phyloP scores from a whole-genome alignment of 352 stramenopile species.

The Pythium oligandrum region DNA sequence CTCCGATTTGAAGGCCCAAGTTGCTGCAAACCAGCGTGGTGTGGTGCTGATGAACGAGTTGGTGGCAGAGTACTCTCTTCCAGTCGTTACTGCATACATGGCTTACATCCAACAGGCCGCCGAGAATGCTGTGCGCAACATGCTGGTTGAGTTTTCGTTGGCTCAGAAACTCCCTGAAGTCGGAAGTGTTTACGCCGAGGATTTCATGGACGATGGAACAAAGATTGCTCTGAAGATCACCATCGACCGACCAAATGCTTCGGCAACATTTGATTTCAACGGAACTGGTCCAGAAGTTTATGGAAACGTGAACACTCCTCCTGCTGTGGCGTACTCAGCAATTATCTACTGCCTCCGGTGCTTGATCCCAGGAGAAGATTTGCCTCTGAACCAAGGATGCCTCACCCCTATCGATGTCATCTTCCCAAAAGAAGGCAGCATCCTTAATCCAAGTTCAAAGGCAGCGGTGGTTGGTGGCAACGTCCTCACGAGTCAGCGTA shows the following conservation, averaged over 20 bases:
- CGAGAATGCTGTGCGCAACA: conserved; percentile 92
- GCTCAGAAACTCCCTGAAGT: conserved; percentile 65
- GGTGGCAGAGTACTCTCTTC: conserved; percentile 93
- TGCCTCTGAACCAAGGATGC: conserved; percentile 98
- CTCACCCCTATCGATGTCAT: conserved; percentile 95
- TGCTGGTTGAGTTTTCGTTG: conserved; percentile 94
- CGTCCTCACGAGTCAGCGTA: conserved; percentile 96
- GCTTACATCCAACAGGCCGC: conserved; percentile 96
- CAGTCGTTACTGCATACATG: conserved; percentile 98
- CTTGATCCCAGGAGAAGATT: conserved; percentile 89
- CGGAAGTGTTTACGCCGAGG: conserved; percentile 89
- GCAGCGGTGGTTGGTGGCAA: conserved; percentile 98
- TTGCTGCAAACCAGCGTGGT: conserved; percentile 97
- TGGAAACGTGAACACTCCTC: conserved; percentile 98
- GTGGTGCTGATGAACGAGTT: conserved; percentile 95
- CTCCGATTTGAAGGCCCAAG: conserved; percentile 96
- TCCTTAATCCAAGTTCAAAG: conserved; percentile 94
- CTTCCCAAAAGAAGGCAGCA: conserved; percentile 89
- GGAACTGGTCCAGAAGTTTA: conserved; percentile 96
- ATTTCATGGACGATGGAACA: conserved; percentile 99
- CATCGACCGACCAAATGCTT: conserved; percentile 90
- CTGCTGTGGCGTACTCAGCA: conserved; percentile 97
- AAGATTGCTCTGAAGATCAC: conserved; percentile 95
- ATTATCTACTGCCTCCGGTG: conserved; percentile 99
- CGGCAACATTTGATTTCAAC: conserved; percentile 96